phyloP scores from a whole-genome alignment of 164 flowering plant genomes.

The Umbellularia californica region DNA sequence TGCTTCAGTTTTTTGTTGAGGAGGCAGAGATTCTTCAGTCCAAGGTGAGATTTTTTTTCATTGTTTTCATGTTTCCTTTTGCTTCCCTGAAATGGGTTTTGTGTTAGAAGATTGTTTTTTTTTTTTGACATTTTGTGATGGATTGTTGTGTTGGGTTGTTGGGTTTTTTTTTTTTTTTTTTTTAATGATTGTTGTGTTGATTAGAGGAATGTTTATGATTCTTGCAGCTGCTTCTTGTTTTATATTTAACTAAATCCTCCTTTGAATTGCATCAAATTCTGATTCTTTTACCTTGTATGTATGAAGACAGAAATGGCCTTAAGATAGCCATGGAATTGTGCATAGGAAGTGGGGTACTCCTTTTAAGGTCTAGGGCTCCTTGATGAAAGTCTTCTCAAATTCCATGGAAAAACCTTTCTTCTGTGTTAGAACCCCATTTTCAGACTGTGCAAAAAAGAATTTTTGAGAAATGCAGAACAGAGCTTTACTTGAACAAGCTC shows the following conservation, averaged over 20 bases:
- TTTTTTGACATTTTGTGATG: not conserved
- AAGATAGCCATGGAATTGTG: too few relatives aligned
- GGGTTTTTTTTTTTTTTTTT: not conserved
- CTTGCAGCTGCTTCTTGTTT: not conserved
- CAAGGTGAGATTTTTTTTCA: slow-evolving; percentile 32
- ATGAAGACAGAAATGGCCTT: too few relatives aligned
- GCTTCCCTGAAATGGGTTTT: slow-evolving; percentile 1
- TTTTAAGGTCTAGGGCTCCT: too few relatives aligned
- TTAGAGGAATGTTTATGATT: not conserved
- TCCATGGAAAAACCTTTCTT: too few relatives aligned
- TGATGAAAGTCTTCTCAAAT: too few relatives aligned
- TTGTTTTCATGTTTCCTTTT: not conserved
- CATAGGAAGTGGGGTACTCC: too few relatives aligned
- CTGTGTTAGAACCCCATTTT: too few relatives aligned
- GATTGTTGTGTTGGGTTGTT: not conserved
- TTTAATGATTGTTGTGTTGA: too few relatives aligned
- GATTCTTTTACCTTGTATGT: not conserved
- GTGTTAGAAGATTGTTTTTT: not conserved
- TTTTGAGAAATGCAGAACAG: too few relatives aligned
- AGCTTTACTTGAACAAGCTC: too few relatives aligned
- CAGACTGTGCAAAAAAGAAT: too few relatives aligned
- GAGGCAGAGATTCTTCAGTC: slow-evolving; percentile 65
- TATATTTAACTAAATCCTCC: not conserved
- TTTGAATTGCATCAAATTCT: not conserved
- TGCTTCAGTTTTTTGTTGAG: slow-evolving; percentile 42